These are phyloP conservation scores for Groenewaldozyma sp. DNA, from an alignment of 1,139 yeast species.

Conservation along the genomic window DNA sequence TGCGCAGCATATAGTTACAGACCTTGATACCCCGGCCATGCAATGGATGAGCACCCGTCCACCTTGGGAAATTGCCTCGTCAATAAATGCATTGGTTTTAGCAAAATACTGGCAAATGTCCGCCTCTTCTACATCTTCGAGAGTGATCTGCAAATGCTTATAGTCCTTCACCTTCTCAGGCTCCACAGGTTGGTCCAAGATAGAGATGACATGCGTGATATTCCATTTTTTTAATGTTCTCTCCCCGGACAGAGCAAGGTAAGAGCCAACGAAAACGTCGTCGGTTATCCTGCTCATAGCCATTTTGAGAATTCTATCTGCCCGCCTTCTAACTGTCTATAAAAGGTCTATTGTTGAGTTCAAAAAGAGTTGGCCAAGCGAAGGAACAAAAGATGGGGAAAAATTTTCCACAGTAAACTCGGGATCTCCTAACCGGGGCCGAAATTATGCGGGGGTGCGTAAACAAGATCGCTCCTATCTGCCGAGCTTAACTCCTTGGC, in stretches of 20 bases:
- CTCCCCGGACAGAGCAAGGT: constrained; percentile 24
- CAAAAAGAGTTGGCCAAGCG: too few species aligned
- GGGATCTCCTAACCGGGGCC: too few species aligned
- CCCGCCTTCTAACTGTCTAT: too few species aligned
- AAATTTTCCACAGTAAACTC: too few species aligned
- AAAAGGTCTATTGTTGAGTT: too few species aligned
- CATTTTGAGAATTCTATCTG: too few species aligned
- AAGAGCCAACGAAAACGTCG: constrained; percentile 28
- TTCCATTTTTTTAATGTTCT: constrained; percentile 21
- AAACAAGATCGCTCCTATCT: too few species aligned
- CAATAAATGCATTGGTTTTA: constrained; percentile 57
- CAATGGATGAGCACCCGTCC: constrained; percentile 32
- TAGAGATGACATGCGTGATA: constrained; percentile 63
- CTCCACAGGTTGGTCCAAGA: constrained; percentile 30
- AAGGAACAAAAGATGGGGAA: too few species aligned
- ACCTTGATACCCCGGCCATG: constrained; percentile 83
- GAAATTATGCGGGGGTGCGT: too few species aligned
- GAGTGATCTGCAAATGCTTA: constrained; percentile 51
- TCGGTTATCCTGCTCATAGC: constrained; percentile 26
- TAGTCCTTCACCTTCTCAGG: constrained; percentile 39
- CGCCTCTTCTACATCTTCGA: constrained; percentile 55
- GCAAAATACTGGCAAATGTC: constrained; percentile 57
- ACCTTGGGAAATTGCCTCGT: constrained; percentile 40
- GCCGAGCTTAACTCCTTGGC: too few species aligned
- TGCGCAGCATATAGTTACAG: constrained; percentile 63